These are phyloP conservation scores for Talaromyces sp. DNA, from an alignment of 2,329 filamentous ascomycete species.

Conservation along the genomic window DNA sequence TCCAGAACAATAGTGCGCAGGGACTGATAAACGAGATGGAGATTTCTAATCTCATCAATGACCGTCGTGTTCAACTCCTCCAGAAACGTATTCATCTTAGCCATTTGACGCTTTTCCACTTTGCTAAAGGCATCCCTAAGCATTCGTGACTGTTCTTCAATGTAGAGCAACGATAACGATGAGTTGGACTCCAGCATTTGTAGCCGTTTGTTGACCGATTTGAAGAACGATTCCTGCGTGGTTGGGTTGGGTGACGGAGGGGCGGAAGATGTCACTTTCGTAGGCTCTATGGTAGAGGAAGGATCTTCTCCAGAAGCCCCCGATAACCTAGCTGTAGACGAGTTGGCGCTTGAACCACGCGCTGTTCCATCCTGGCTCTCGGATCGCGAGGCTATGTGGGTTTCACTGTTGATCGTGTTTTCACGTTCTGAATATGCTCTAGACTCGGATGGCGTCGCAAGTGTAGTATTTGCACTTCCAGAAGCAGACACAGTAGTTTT, in stretches of 20 bases:
- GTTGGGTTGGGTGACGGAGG: slow-evolving; percentile 64
- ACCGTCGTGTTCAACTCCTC: slow-evolving; percentile 85
- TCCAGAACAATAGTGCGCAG: slow-evolving; percentile 96
- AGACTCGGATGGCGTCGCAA: slow-evolving; percentile 1
- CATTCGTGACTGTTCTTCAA: slow-evolving; percentile 91
- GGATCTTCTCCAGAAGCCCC: slow-evolving; percentile 1
- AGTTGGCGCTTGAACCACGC: not conserved
- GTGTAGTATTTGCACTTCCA: slow-evolving; percentile 2
- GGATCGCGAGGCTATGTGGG: not conserved
- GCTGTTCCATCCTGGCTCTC: not conserved
- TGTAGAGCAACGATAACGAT: slow-evolving; percentile 88
- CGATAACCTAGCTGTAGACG: not conserved
- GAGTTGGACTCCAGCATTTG: slow-evolving; percentile 89
- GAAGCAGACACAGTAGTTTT: not conserved
- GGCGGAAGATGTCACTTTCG: slow-evolving; percentile 27
- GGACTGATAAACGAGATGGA: slow-evolving; percentile 84
- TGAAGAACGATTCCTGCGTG: slow-evolving; percentile 97
- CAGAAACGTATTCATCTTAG: slow-evolving; percentile 78
- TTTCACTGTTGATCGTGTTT: not conserved
- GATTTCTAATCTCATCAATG: slow-evolving; percentile 70
- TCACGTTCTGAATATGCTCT: slow-evolving; percentile 2
- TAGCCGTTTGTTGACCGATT: slow-evolving; percentile 88
- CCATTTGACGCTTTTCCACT: slow-evolving; percentile 80
- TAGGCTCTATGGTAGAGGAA: slow-evolving; percentile 9
- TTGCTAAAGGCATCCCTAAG: slow-evolving; percentile 81